Evolutionary conservation across 768 basidiomycete species (phyloP), one percentile per base, ranked within the genome.

Genomic region (Mycena filopes): DNA sequence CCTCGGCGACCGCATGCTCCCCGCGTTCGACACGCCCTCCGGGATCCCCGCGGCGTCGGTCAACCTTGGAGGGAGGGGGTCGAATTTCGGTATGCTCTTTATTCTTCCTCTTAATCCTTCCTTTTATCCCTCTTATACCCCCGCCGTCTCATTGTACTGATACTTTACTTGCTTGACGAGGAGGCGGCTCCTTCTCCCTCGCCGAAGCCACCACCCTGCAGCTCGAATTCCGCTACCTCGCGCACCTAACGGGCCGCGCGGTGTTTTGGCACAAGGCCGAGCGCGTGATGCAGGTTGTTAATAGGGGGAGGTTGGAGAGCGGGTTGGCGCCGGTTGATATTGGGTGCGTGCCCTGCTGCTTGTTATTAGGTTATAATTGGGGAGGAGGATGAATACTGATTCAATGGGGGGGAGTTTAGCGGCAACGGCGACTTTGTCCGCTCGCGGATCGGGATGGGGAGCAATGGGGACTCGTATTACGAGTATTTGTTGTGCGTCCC

Each of bases 391-490:
- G n/a, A n/a, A n/a, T n/a, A n/a, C n/a, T n/a, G n/a, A n/a, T 43
- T 15, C 2, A 5, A 13, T 48, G 43, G 43, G 29, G 42, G 42
- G 26, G 20, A 33, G 59, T n/a, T 41, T 29, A 28, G 78, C 2
- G 55, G 78, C 2, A 36, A 76, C 18, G 85, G 83, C 1, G 70
- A 75, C 40, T 86, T 80, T 60, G 72, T 88, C 23, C 79, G 85
- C 25, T 88, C 92, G 18, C 85, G 90, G n/a, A 93, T 98, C 63
- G 89, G 96, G 10, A 85, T 98, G 29, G 96, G 96, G 23, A 95
- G 94, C 33, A 85, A 95, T 43, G 96, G 91, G 36, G 96, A 98
- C 76, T 95, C 94, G 6, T 98, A 90, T 79, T 98, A 98, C 74
- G 96, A 97, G 75, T 95, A 96, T 73, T 78, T 95, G 13, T 72